Conservation (phyloP, 192 early-diverging fungal species). For the Entomortierella chlamydospora region DNA sequence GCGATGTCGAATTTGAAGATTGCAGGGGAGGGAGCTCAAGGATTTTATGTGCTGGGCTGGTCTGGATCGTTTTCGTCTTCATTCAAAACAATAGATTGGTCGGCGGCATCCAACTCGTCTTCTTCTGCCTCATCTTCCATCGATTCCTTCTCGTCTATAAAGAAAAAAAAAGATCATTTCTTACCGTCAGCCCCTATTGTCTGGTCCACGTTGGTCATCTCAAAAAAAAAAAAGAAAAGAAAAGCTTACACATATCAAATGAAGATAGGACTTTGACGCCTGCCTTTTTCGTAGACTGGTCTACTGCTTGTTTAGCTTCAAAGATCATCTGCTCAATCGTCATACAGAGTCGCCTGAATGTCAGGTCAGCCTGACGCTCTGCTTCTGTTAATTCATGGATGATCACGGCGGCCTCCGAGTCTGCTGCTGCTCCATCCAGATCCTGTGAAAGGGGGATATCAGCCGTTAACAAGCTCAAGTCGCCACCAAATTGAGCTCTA, state of each 20-base stretch:
- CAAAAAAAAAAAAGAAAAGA: not conserved
- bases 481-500: conserved; percentile 42
- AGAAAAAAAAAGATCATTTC: not conserved
- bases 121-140: conserved; percentile 15
- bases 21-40: no score
- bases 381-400: conserved; percentile 45
- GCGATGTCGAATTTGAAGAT: no score
- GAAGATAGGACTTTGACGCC: conserved; percentile 49
- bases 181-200: not conserved
- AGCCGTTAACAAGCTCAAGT: conserved; percentile 18
- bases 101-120: conserved; percentile 18
- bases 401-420: conserved; percentile 15
- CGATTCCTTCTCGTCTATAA: conserved; percentile 13
- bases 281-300: conserved; percentile 34
- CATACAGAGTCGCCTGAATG: conserved; percentile 38
- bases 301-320: conserved; percentile 43
- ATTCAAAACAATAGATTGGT: conserved; percentile 15
- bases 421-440: not conserved
- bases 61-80: no score
- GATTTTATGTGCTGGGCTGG: no score
- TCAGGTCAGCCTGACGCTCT: conserved; percentile 43
- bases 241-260: conserved; percentile 47
- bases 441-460: conserved; percentile 13
- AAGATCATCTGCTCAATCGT: conserved; percentile 52
- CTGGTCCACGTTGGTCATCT: not conserved